These are phyloP conservation scores for Globisporangium cylindrosporum DNA, from an alignment of 352 stramenopile species.

Conservation along the genomic window DNA sequence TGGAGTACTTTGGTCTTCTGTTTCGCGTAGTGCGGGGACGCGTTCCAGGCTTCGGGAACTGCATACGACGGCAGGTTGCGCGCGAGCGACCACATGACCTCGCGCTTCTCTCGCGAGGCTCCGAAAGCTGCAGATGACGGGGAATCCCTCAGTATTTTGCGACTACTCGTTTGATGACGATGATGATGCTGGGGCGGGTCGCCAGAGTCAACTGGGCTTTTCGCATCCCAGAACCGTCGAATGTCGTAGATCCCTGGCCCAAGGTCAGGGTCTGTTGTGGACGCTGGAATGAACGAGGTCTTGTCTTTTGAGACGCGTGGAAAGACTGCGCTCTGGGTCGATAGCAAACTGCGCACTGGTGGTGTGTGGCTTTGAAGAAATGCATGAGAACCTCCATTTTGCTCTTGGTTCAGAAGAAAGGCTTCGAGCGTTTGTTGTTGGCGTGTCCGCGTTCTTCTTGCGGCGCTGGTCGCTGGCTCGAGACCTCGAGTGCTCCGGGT, in stretches of 20 bases:
- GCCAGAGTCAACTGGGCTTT: neutral
- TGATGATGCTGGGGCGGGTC: neutral
- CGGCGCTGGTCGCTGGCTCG: neutral
- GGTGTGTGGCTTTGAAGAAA: neutral
- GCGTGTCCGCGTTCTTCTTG: neutral
- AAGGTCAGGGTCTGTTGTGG: conserved; percentile 12
- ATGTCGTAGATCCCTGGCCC: conserved; percentile 39
- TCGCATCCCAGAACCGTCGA: conserved; percentile 43
- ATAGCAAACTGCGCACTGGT: conserved; percentile 6
- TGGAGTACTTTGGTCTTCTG: conserved; percentile 43
- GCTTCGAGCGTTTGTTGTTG: neutral
- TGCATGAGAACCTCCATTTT: neutral
- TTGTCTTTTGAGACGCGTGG: conserved; percentile 6
- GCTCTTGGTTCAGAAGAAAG: neutral
- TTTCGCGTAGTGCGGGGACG: conserved; percentile 52
- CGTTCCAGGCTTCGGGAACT: conserved; percentile 46
- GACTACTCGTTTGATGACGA: neutral
- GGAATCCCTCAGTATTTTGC: conserved; percentile 11
- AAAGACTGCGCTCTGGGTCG: conserved; percentile 15
- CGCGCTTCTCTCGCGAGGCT: conserved; percentile 34
- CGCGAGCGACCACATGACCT: conserved; percentile 49
- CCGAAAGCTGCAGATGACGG: conserved; percentile 45
- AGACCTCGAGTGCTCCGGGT: conserved; percentile 11
- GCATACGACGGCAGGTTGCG: conserved; percentile 31
- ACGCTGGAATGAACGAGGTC: neutral